These are phyloP conservation scores for Fibroporia radiculosa DNA, from an alignment of 768 basidiomycete genomes.

Conservation along the genomic window DNA sequence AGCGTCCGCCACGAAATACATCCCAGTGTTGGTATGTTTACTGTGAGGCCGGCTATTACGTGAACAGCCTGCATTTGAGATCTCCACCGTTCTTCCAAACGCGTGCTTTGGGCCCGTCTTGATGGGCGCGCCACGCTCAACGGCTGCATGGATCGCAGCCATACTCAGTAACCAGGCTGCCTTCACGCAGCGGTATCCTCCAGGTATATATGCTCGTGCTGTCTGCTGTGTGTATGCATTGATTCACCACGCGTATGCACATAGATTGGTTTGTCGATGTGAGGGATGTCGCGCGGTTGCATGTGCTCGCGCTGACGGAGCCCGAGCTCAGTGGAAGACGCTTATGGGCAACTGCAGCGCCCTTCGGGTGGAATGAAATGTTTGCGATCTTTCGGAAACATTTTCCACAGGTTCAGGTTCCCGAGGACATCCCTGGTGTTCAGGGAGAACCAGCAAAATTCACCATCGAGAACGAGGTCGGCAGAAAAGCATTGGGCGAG, in stretches of 20 bases:
- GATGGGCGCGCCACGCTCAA: neutral
- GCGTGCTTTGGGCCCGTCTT: neutral
- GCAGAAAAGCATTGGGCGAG: neutral
- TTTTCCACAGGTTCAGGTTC: neutral
- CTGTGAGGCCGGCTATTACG: neutral
- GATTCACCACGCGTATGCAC: neutral
- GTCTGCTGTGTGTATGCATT: no score
- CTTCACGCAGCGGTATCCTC: neutral
- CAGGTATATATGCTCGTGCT: neutral
- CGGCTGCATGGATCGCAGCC: neutral
- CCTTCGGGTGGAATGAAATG: neutral
- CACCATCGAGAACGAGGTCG: neutral
- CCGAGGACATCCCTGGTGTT: neutral
- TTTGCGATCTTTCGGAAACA: neutral
- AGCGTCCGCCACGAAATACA: neutral
- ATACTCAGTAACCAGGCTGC: neutral
- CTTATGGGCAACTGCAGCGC: neutral
- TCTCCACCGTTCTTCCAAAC: neutral
- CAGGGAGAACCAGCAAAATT: neutral
- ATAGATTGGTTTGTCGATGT: neutral
- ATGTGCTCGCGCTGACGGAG: neutral
- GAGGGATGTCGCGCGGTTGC: neutral
- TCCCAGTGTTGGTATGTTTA: neutral
- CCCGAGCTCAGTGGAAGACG: neutral
- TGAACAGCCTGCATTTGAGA: neutral